Evolutionary conservation across 2,329 filamentous ascomycete species (phyloP).

Genomic region (Fusarium duplospermum): DNA sequence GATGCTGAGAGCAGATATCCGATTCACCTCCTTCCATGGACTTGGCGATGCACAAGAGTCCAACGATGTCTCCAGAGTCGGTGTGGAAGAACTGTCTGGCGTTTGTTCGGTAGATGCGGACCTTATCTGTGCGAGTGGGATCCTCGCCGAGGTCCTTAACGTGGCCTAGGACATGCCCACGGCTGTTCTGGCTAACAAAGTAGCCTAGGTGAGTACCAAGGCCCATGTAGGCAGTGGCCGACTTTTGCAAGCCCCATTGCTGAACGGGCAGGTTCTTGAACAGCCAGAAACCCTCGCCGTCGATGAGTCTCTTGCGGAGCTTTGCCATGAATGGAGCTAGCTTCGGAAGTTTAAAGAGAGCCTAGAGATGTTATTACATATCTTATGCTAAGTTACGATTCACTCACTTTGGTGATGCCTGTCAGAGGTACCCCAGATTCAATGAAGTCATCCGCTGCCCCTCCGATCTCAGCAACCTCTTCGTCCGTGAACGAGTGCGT

Average conservation of each 20-base stretch:
- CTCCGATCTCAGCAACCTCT: constrained; percentile 17
- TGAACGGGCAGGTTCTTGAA: constrained; percentile 85
- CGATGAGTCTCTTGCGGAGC: constrained; percentile 61
- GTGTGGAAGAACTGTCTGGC: constrained; percentile 69
- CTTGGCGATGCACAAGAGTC: constrained; percentile 81
- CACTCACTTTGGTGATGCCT: constrained; percentile 13
- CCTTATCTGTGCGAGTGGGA: constrained; percentile 78
- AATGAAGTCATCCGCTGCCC: constrained; percentile 17
- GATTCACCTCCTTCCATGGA: constrained; percentile 85
- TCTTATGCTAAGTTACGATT: too few relatives aligned
- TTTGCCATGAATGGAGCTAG: constrained; percentile 44
- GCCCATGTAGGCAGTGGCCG: constrained; percentile 86
- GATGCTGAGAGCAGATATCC: constrained; percentile 81
- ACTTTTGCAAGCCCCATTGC: constrained; percentile 81
- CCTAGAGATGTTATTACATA: constrained; percentile 20
- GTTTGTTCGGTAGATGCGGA: constrained; percentile 88
- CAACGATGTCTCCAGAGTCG: constrained; percentile 85
- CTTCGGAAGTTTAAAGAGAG: constrained; percentile 53
- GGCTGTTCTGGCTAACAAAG: constrained; percentile 85
- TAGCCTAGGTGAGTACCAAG: constrained; percentile 85
- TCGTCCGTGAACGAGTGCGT: constrained; percentile 72
- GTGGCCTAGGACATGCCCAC: constrained; percentile 85
- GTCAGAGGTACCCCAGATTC: constrained; percentile 11
- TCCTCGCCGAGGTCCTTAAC: constrained; percentile 89
- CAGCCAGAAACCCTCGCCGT: constrained; percentile 90